phyloP scores from a whole-genome alignment of 73 alveolate species.

The Tetrahymena malaccensis region DNA sequence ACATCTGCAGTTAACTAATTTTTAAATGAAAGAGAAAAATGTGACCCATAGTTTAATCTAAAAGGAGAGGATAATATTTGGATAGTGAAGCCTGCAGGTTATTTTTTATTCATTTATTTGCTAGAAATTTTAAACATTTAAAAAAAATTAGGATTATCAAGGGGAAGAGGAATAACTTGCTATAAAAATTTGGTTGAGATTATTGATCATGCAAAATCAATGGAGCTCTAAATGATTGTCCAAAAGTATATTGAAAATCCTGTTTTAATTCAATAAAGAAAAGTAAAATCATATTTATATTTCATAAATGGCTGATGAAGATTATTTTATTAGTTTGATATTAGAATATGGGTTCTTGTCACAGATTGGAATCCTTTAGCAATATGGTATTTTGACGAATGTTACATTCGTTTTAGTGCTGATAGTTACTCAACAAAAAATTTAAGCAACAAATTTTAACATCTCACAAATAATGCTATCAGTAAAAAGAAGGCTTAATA shows the following conservation, averaged over 20 bases:
- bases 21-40: not conserved
- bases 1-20: constrained; percentile 13
- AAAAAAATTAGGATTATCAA: constrained; percentile 47
- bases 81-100: constrained; percentile 72
- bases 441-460: constrained; percentile 80
- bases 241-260: constrained; percentile 87
- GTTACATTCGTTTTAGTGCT: constrained; percentile 92
- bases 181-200: constrained; percentile 13
- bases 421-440: constrained; percentile 82
- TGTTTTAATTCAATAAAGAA: constrained; percentile 51
- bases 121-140: not conserved
- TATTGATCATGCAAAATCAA: constrained; percentile 18
- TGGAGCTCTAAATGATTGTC: constrained; percentile 58
- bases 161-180: constrained; percentile 37
- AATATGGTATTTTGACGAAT: constrained; percentile 86
- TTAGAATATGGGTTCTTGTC: constrained; percentile 93
- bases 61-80: constrained; percentile 63
- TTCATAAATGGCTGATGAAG: not conserved
- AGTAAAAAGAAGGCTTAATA: constrained; percentile 78
- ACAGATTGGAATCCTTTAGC: constrained; percentile 93
- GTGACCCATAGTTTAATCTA: constrained; percentile 22
- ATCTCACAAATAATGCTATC: constrained; percentile 92
- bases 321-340: constrained; percentile 58
- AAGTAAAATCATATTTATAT: constrained; percentile 30
- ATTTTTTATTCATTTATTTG: not conserved